These are phyloP conservation scores for Poa pratensis DNA, from an alignment of 176 grass and related monocot genomes.

Conservation along the genomic window DNA sequence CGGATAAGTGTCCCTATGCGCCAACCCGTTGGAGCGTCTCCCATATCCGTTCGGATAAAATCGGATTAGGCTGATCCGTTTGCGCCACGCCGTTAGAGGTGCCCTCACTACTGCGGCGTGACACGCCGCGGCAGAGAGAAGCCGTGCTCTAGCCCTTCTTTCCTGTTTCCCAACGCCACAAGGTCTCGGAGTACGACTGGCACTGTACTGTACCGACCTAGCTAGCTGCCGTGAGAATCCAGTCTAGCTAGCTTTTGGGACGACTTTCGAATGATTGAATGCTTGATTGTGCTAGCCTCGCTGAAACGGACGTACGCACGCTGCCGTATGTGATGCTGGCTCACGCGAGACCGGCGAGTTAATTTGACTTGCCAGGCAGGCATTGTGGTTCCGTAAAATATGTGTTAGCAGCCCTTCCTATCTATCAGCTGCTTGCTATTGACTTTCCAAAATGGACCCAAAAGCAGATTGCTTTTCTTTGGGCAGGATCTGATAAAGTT, in stretches of 20 bases:
- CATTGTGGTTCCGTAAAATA: background rate
- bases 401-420: too few species aligned
- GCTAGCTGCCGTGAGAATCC: background rate
- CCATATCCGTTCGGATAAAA: too few species aligned
- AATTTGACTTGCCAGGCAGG: background rate
- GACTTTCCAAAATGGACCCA: too few species aligned
- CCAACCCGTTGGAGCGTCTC: too few species aligned
- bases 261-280: background rate
- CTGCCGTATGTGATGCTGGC: background rate
- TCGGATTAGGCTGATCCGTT: too few species aligned
- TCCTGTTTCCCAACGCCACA: background rate
- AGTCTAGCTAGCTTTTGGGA: background rate
- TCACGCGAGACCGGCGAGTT: background rate
- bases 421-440: too few species aligned
- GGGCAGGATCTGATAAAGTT: too few species aligned
- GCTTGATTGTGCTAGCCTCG: background rate
- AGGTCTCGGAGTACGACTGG: background rate
- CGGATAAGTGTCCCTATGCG: too few species aligned
- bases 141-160: background rate
- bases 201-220: background rate
- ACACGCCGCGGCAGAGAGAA: background rate
- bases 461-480: too few species aligned
- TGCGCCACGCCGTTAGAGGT: too few species aligned
- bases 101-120: conserved; percentile 31
- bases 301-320: too few species aligned